Conservation (phyloP, 768 basidiomycete genomes). For the Pholiota conissans region DNA sequence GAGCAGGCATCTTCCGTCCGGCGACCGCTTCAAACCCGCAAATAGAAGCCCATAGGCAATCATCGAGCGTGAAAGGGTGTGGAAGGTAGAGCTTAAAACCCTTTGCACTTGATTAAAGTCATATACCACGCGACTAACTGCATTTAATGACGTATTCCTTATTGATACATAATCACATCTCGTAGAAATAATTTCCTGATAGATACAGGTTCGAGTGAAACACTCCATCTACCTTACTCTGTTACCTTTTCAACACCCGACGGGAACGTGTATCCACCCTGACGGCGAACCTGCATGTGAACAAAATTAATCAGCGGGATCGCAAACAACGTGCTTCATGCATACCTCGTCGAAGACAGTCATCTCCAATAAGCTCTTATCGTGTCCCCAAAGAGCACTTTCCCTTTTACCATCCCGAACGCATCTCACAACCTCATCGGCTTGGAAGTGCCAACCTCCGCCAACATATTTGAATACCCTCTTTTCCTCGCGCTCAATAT, state of each 20-base stretch:
- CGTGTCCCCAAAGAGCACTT: slow-evolving; percentile 73
- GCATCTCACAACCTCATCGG: slow-evolving; percentile 85
- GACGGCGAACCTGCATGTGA: slow-evolving; percentile 53
- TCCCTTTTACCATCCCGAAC: slow-evolving; percentile 71
- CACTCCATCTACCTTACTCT: slow-evolving; percentile 1
- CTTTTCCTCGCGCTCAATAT: slow-evolving; percentile 56
- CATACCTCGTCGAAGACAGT: slow-evolving; percentile 81
- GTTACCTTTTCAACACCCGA: slow-evolving; percentile 58
- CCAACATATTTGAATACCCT: slow-evolving; percentile 60
- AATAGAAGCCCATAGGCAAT: background rate
- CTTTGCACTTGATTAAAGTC: too few species aligned
- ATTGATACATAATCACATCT: too few species aligned
- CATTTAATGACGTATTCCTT: too few species aligned
- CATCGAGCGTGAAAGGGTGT: too few species aligned
- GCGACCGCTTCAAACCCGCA: too few species aligned
- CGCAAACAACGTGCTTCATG: background rate
- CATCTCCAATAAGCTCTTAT: slow-evolving; percentile 82
- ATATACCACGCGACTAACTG: too few species aligned
- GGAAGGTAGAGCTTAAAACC: too few species aligned
- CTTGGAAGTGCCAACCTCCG: slow-evolving; percentile 81
- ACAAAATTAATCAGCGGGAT: background rate
- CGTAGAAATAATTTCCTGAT: background rate
- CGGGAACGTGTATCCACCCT: slow-evolving; percentile 66
- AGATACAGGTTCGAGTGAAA: background rate
- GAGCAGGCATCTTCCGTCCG: too few species aligned